These are phyloP conservation scores for Camellia japonica DNA, from an alignment of 148 eudicot genomes.

Conservation along the genomic window DNA sequence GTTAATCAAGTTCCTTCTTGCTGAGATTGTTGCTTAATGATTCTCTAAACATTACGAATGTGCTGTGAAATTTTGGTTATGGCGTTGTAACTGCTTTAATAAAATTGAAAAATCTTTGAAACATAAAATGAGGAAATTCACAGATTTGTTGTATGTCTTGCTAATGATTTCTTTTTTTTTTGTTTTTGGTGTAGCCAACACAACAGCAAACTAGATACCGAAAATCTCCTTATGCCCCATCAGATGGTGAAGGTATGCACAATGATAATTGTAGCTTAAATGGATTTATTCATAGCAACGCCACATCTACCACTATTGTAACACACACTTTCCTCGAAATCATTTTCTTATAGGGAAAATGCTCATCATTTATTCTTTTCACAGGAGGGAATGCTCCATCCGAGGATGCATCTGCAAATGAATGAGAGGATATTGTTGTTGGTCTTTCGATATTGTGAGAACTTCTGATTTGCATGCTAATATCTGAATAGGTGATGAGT, in stretches of 20 bases:
- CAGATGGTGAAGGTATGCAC: conserved; percentile 79
- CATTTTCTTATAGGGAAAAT: neutral
- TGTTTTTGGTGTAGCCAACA: conserved; percentile 42
- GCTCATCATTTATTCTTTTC: neutral
- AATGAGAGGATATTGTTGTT: conserved; percentile 29
- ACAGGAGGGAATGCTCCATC: conserved; percentile 51
- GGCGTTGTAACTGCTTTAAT: neutral
- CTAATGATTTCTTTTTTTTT: conserved; percentile 2
- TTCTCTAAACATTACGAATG: neutral
- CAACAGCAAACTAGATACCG: conserved; percentile 92
- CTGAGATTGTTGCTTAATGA: neutral
- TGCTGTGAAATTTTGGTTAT: neutral
- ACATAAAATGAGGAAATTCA: neutral
- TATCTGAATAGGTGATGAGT: neutral
- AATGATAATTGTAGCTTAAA: neutral
- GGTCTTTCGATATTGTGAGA: conserved; percentile 11
- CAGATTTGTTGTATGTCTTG: neutral
- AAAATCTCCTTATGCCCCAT: conserved; percentile 87
- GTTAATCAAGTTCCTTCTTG: neutral
- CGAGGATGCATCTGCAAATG: conserved; percentile 56
- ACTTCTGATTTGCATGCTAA: neutral
- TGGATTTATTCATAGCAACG: neutral
- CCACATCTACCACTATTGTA: neutral
- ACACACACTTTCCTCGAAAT: neutral
- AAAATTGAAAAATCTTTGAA: neutral